Evolutionary conservation across 352 stramenopile species (phyloP), one percentile per base, ranked within the genome.

Genomic region (Halophytophthora polymorphica): DNA sequence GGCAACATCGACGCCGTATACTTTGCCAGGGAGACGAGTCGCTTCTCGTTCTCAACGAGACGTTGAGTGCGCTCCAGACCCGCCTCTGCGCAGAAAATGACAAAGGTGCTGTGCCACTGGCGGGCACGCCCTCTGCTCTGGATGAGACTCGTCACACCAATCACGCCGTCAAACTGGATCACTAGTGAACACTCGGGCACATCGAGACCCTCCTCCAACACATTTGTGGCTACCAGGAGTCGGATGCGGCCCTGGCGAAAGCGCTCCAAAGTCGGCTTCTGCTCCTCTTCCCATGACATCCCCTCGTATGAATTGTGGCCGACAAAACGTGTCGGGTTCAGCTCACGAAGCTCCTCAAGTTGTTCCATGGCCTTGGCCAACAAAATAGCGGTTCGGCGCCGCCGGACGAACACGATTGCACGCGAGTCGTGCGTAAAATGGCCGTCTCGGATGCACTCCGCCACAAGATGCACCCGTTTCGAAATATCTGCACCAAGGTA

Each of bases 271-370:
- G 76, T 90, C 2, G 77, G 79, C 17, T 79, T 73, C 25, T 93
- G 82, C 56, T 93, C 79, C 12, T 87, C 64, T 53, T 93, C 77
- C 77, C 79, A 90, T 2, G 61, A 79, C 82, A 93, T 93, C 10
- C 82, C 79, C 58, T 90, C 77, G 45, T 78, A 93, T 1, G 74
- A 87, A 40, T 88, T 89, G 47, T 93, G 82, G 3, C 82, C 82
- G 21, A 93, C 74, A 59, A 93, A 90, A 11, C 62, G 64, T 11
- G 82, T 90, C 10, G 82, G 82, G 39, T 88, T 93, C 1, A 93
- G 50, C 19, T 65, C 56, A 6, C 64, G 56, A 14, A 93, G 45
- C 18, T 71, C 48, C 6, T 80, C 66, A 13, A 90, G 41, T n/a
- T 63, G 54, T 43, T 77, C 76, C 75, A 90, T 88, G 1, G 73